A percentile compares a stretch with the other conserved stretches of the same genome.
These are phyloP conservation scores for Saitozyma sp. DNA, from an alignment of 768 basidiomycete genomes.

Conservation along the genomic window DNA sequence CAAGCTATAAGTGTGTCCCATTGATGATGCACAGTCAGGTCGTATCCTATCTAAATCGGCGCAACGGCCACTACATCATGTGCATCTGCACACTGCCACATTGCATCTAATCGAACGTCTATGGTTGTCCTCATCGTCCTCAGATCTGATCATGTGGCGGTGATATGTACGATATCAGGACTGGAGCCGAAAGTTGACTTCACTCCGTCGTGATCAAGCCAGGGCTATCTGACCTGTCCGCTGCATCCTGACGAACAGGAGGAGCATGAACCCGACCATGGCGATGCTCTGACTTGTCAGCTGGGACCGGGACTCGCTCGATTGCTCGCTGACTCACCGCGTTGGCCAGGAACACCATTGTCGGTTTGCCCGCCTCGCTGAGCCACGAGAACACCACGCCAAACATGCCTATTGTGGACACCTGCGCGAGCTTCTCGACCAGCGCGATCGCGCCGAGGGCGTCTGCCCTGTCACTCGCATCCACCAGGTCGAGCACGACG, in stretches of 20 bases:
- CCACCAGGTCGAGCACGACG: slow-evolving; percentile 50
- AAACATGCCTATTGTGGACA: slow-evolving; percentile 37
- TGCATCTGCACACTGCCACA: too few relatives aligned
- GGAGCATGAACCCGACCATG: slow-evolving; percentile 29
- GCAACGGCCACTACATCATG: too few relatives aligned
- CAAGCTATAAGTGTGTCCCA: too few relatives aligned
- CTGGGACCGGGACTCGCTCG: background rate
- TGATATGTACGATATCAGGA: too few relatives aligned
- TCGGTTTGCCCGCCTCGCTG: slow-evolving; percentile 30
- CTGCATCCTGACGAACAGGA: slow-evolving; percentile 37
- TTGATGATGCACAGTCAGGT: too few relatives aligned
- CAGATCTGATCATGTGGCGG: too few relatives aligned
- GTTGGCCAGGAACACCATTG: slow-evolving; percentile 40
- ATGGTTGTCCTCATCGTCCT: too few relatives aligned
- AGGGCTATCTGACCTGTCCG: slow-evolving; percentile 14
- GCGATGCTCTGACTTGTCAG: slow-evolving; percentile 21
- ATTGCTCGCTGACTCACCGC: slow-evolving; percentile 32
- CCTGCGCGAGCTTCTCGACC: slow-evolving; percentile 42
- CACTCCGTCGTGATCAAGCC: slow-evolving; percentile 4
- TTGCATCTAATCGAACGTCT: too few relatives aligned
- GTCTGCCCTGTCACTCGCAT: slow-evolving; percentile 36
- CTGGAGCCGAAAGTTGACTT: background rate
- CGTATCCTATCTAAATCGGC: too few relatives aligned
- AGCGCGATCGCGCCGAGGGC: slow-evolving; percentile 47
- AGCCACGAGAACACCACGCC: slow-evolving; percentile 35